Conservation (phyloP, 352 stramenopile genomes). For the Phytophthora pseudosyringae region DNA sequence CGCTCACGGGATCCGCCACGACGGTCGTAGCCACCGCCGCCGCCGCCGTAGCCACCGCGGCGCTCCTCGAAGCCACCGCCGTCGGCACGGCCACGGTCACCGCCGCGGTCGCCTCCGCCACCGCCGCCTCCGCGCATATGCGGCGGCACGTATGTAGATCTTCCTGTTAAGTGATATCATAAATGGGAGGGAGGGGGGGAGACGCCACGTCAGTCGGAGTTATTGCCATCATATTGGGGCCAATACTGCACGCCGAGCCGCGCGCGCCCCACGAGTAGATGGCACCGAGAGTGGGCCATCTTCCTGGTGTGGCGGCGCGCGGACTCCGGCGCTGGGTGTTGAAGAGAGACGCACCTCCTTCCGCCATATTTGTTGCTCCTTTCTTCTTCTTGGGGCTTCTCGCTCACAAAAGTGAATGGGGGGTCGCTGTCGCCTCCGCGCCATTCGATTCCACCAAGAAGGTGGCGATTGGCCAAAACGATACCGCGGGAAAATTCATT, state of each 20-base stretch:
- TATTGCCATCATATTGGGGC: not conserved
- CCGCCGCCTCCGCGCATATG: constrained; percentile 61
- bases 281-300: not conserved
- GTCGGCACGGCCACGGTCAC: constrained; percentile 34
- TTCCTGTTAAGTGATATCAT: constrained; percentile 45
- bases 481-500: not conserved
- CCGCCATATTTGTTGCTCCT: constrained; percentile 45
- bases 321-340: not conserved
- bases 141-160: constrained; percentile 78
- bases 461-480: constrained; percentile 25
- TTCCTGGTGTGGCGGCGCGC: not conserved
- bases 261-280: constrained; percentile 6
- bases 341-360: constrained; percentile 43
- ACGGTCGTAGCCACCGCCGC: constrained; percentile 37
- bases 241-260: not conserved
- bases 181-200: constrained; percentile 12
- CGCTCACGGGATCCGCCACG: constrained; percentile 46
- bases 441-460: constrained; percentile 32
- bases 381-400: constrained; percentile 42
- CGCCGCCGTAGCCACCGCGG: constrained; percentile 27
- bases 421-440: constrained; percentile 25
- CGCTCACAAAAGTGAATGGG: constrained; percentile 46
- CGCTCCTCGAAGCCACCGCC: constrained; percentile 36
- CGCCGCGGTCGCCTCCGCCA: constrained; percentile 32
- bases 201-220: constrained; percentile 16